Evolutionary conservation across 1,284 basidiomycete species (phyloP), one percentile per base, ranked within the genome.

Genomic region (Ceratobasidium sp.): DNA sequence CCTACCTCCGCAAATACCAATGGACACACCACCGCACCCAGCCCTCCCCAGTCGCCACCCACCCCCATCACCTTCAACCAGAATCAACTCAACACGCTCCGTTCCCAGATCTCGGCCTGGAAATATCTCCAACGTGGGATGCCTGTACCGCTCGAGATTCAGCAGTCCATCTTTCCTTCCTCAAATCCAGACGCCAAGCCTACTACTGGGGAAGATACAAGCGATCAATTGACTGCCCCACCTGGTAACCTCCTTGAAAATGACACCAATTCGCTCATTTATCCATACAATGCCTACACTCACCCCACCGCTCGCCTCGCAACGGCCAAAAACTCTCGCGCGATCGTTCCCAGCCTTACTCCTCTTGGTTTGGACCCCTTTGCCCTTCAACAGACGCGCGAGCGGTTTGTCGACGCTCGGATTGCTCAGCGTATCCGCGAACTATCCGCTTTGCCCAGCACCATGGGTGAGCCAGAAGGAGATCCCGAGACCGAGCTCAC

Each of bases 271-370:
- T 95, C 93, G 2, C 86, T 89, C 62, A 90, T 98, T 73, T 97
- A 97, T 78, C 97, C 97, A 0, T 98, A 97, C 85, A 98, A 98
- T 80, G 91, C 96, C n/a, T 97, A 91, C 80, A 85, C 86, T 30
- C 89, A 96, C 78, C 97, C 97, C 0, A 91, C 93, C 77, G 86
- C 90, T 2, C 83, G 83, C 62, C 80, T 85, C 64, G 89, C 92
- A 76, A 87, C 88, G 0, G 89, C 90, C 45, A 89, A 90, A 69
- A 85, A 93, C 58, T 93, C 96, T 79, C 87, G 91, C 4, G 86
- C 95, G 43, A 84, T 97, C 57, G 85, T 98, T 45, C 96, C 96
- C 5, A 93, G 93, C 14, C 83, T 98, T 75, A 92, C 95, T 87
- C 97, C 97, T 0, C 83, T 85, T n/a, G 97, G 97, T 18, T 88